Evolutionary conservation across 2,329 filamentous ascomycete genomes (phyloP).

Genomic region (Beauveria varroae): DNA sequence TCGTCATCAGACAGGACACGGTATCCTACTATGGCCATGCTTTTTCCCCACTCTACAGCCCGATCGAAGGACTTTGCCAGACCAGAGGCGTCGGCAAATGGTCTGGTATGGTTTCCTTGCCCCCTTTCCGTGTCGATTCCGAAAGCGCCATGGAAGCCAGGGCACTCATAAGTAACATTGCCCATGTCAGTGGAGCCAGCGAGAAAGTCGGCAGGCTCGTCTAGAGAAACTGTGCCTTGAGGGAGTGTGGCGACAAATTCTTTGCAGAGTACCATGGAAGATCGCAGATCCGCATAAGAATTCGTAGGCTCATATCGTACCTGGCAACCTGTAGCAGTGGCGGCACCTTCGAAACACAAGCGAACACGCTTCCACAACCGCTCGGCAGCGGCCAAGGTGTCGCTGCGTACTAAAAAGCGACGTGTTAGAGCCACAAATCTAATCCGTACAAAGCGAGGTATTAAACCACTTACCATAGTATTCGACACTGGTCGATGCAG

Average conservation of each 20-base stretch:
- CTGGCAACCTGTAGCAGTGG: constrained; percentile 21
- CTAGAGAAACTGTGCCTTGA: constrained; percentile 26
- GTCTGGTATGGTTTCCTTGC: constrained; percentile 25
- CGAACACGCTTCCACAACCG: constrained; percentile 20
- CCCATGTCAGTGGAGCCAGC: constrained; percentile 38
- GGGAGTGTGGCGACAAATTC: constrained; percentile 33
- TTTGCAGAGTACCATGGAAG: constrained; percentile 33
- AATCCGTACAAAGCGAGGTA: constrained; percentile 11
- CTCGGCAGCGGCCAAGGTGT: constrained; percentile 22
- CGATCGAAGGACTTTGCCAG: constrained; percentile 25
- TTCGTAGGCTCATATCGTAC: constrained; percentile 15
- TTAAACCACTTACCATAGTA: constrained; percentile 22
- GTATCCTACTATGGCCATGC: constrained; percentile 27
- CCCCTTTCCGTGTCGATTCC: constrained; percentile 27
- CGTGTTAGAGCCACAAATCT: not conserved
- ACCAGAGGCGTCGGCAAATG: constrained; percentile 33
- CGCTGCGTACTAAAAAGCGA: constrained; percentile 19
- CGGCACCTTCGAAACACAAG: constrained; percentile 23
- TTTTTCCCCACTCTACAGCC: constrained; percentile 33
- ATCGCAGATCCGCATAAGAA: constrained; percentile 34
- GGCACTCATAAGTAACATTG: constrained; percentile 37
- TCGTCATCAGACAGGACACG: constrained; percentile 24
- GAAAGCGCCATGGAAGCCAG: constrained; percentile 39
- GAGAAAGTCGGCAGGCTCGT: constrained; percentile 23
- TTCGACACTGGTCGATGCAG: constrained; percentile 32